A percentile compares a stretch with the other conserved stretches of the same genome.
Evolutionary conservation across 176 grass and related monocot genomes (phyloP).

Genomic region (Bolboschoenus planiculmis): DNA sequence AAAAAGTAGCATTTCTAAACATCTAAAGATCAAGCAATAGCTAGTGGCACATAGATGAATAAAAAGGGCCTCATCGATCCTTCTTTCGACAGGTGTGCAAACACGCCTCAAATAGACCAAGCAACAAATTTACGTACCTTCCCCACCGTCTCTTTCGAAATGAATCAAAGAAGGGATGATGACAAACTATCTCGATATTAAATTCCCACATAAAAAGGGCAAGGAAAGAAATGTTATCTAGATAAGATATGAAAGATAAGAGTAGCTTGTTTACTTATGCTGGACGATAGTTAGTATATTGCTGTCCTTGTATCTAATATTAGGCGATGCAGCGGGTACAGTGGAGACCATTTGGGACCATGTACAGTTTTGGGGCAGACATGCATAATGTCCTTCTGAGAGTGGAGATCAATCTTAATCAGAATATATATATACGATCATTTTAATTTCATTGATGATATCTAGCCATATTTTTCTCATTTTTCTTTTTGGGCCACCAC

Average conservation of each 20-base stretch:
- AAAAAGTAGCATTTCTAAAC: neutral
- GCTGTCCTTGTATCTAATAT: slow-evolving; percentile 5
- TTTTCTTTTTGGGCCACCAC: neutral
- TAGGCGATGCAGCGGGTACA: neutral
- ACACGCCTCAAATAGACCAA: slow-evolving; percentile 9
- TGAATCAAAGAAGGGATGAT: neutral
- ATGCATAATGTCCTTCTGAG: neutral
- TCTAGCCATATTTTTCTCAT: neutral
- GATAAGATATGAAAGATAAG: neutral
- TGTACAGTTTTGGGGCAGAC: neutral
- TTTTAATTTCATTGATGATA: neutral
- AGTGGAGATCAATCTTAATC: neutral
- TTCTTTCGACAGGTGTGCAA: neutral
- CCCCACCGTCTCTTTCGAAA: neutral
- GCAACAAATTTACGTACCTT: slow-evolving; percentile 21
- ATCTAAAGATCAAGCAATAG: neutral
- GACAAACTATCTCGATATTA: neutral
- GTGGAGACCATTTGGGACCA: slow-evolving; percentile 16
- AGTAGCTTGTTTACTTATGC: neutral
- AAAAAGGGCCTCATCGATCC: neutral
- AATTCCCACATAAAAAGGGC: neutral
- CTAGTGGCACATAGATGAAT: neutral
- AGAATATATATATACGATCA: neutral
- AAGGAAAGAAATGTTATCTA: neutral
- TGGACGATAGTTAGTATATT: neutral